These are phyloP conservation scores for Pyrenophora teres DNA, from an alignment of 2,329 filamentous ascomycete genomes.

Conservation along the genomic window DNA sequence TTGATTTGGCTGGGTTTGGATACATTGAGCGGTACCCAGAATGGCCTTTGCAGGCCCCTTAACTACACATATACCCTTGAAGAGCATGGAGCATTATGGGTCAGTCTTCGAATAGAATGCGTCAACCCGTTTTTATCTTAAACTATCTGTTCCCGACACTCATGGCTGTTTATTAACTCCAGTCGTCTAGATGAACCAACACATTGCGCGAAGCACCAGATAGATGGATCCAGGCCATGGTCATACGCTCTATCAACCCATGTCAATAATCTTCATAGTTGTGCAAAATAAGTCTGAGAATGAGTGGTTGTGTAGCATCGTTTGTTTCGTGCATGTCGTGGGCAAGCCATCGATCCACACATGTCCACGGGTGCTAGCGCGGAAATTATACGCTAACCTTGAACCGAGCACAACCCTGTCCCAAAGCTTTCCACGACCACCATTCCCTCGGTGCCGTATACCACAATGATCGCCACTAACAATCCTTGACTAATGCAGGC, in stretches of 20 bases:
- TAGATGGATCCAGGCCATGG: not conserved
- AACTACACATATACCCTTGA: conserved; percentile 22
- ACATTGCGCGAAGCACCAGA: not conserved
- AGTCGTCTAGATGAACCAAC: conserved; percentile 29
- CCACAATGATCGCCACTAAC: conserved; percentile 27
- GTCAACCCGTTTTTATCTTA: not conserved
- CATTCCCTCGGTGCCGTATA: conserved; percentile 10
- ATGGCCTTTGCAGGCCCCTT: conserved; percentile 5
- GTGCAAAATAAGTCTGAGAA: too few species aligned
- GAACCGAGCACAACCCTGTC: conserved; percentile 14
- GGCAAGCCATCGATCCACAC: not conserved
- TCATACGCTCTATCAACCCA: too few species aligned
- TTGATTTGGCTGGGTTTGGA: conserved; percentile 26
- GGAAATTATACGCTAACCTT: conserved; percentile 1
- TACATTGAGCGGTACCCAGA: conserved; percentile 6
- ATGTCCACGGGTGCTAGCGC: conserved; percentile 13
- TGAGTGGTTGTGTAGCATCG: too few species aligned
- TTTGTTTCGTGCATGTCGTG: not conserved
- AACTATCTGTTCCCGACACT: conserved; percentile 33
- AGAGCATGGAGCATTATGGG: conserved; percentile 8
- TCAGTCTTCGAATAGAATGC: not conserved
- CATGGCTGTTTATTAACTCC: conserved; percentile 43
- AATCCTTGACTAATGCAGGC: not conserved
- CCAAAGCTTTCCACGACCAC: conserved; percentile 13
- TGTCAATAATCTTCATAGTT: too few species aligned